These are phyloP conservation scores for Thermoascus crustaceus DNA, from an alignment of 2,329 filamentous ascomycete genomes.

Conservation along the genomic window DNA sequence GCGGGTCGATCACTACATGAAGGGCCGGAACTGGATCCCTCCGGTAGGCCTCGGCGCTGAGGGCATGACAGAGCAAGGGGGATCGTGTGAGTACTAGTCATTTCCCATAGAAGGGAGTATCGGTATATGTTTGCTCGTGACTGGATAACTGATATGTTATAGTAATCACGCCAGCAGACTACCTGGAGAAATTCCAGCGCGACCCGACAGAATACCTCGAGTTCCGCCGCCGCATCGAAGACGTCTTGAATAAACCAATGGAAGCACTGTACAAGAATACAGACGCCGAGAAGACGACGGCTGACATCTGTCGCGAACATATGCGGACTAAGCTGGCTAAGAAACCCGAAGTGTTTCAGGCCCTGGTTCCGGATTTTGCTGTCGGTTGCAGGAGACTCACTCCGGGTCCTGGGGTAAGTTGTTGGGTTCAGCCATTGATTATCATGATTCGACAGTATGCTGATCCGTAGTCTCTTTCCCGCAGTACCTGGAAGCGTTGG, in stretches of 20 bases:
- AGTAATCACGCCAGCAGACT: background rate
- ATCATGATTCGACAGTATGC: no score
- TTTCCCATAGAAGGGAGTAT: background rate
- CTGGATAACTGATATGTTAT: background rate
- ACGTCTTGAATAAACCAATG: background rate
- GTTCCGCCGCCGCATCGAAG: background rate
- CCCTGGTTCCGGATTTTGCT: slow-evolving; percentile 26
- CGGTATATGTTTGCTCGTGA: background rate
- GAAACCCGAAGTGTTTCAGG: background rate
- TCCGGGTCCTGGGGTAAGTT: slow-evolving; percentile 33
- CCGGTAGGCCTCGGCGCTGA: background rate
- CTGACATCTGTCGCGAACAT: background rate
- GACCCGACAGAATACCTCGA: background rate
- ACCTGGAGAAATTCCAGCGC: background rate
- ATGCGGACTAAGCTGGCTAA: background rate
- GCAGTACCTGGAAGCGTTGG: slow-evolving; percentile 21
- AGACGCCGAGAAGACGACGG: background rate
- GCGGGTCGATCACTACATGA: background rate
- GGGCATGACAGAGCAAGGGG: background rate
- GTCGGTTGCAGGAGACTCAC: slow-evolving; percentile 31
- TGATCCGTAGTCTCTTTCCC: no score
- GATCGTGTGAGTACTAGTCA: background rate
- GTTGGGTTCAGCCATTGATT: no score
- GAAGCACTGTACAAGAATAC: background rate
- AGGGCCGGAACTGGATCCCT: background rate